Evolutionary conservation across 768 basidiomycete genomes (phyloP), one percentile per base, ranked within the genome.

Genomic region (Phaeolepiota aurea): DNA sequence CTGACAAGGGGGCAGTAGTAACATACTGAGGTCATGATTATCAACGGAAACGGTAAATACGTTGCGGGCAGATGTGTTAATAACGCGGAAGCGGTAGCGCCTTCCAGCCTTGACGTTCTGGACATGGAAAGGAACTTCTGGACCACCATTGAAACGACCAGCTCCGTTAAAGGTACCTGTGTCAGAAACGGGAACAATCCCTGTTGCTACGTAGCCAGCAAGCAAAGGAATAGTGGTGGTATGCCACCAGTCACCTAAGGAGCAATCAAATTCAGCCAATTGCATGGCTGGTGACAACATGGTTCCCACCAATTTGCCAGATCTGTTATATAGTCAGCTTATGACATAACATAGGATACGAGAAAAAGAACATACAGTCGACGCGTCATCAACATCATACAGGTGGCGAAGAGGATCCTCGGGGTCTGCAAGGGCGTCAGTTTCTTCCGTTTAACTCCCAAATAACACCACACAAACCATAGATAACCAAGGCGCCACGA

Each of bases 11-110:
- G 36, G 20, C 18, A 22, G 36, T 9, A n/a, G 10, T 9, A 11
- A 36, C 28, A 2, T 31, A 44, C 45, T 49, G 19, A 43, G 19
- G 4, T 41, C 19, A 37, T 51, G 42, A 16, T 55, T 48, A 11
- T 58, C 57, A 16, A 63, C 42, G 5, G 55, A 58, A 40, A 65
- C 53, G n/a, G 48, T 54, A 50, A 61, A 64, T 25, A 52, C 53
- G 16, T 63, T 58, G 22, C 62, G 54, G 36, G 74, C 72, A n/a
- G 69, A 66, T 14, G 54, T 59, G 37, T 60, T 62, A 44, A 77
- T 51, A n/a, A 76, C 28, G 10, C 72, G 69, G 51, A 76, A 65
- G 28, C 74, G 67, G 47, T 74, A 75, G 14, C 72, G 58, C 32
- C 55, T 54, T 3, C 64, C 66, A 0, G 37, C 40, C 5, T 46